Base-by-base conservation (phyloP, 179 eudicot genomes). In the Patellifolia procumbens region DNA sequence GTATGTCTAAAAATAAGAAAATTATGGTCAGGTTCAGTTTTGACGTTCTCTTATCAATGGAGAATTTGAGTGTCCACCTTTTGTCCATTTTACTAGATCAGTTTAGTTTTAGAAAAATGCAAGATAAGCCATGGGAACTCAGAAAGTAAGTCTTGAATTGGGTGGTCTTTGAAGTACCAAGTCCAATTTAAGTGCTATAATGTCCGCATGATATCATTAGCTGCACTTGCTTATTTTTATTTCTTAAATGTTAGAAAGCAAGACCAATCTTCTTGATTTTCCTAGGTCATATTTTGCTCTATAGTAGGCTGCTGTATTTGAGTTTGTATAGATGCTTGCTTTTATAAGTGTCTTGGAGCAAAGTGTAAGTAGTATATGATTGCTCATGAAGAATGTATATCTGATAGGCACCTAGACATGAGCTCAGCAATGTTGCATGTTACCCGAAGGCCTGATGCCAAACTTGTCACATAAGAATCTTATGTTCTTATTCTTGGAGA, bases 91-190 rank as follows among this genome's bases (percentile, higher is more conserved):
- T 32, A 9, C 32, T 74, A 34, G 55, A 32, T 32, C 35, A 19
- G 16, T 51, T 10, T 63, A 32, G 31, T 46, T 19, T 4, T 5
- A 17, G n/a, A n/a, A 37, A 35, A 51, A 10, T 16, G 34, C 52
- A 17, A 53, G 46, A 24, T 31, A 55, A 52, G 11, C 51, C 55
- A 52, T 53, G 63, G 28, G 45, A 69, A 73, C n/a, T 22, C 59
- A 42, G 73, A 58, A 95, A 88, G 97, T 91, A 88, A 87, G 89
- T 77, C 81, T 67, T 61, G 7, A 34, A 39, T 42, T 45, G 37
- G 35, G 46, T 58, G 37, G 60, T 65, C 31, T 70, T 9, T 64
- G n/a, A 60, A 70, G 48, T 49, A 69, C 9, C n/a, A n/a, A n/a
- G n/a, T n/a, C n/a, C 12, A 42, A 72, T 9, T 61, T 22, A 55